Conservation (phyloP, 176 grass and related monocot genomes). For the Avena atlantica region DNA sequence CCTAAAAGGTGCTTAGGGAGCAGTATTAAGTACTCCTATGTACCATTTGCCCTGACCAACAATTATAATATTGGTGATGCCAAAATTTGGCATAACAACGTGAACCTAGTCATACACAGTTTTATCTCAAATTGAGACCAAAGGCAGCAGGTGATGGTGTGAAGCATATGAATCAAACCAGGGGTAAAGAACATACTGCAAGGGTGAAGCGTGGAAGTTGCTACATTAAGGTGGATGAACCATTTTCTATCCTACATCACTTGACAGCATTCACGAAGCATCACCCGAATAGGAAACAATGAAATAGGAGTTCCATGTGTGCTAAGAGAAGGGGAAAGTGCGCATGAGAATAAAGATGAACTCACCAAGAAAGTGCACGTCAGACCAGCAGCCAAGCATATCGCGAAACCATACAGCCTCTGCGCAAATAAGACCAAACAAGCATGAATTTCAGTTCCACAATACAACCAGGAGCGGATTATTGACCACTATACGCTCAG, state of each 20-base stretch:
- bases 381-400: conserved; percentile 82
- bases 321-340: background rate
- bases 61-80: background rate
- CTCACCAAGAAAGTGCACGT: conserved; percentile 92
- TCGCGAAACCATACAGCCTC: conserved; percentile 94
- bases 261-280: background rate
- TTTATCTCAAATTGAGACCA: background rate
- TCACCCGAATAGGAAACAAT: background rate
- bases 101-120: background rate
- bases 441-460: conserved; percentile 36
- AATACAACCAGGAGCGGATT: too few species aligned
- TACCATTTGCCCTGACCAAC: conserved; percentile 17
- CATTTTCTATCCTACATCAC: background rate
- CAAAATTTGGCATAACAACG: background rate
- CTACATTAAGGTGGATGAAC: background rate
- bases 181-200: background rate
- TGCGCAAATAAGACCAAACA: conserved; percentile 43
- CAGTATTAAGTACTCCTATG: background rate
- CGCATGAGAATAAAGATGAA: background rate
- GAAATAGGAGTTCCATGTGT: background rate
- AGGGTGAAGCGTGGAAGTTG: background rate
- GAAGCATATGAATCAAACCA: background rate
- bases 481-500: background rate
- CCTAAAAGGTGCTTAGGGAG: background rate
- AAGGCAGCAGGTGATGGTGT: background rate